Evolutionary conservation across 2,329 filamentous ascomycete genomes (phyloP).

Genomic region (Furcasterigmium furcatum): DNA sequence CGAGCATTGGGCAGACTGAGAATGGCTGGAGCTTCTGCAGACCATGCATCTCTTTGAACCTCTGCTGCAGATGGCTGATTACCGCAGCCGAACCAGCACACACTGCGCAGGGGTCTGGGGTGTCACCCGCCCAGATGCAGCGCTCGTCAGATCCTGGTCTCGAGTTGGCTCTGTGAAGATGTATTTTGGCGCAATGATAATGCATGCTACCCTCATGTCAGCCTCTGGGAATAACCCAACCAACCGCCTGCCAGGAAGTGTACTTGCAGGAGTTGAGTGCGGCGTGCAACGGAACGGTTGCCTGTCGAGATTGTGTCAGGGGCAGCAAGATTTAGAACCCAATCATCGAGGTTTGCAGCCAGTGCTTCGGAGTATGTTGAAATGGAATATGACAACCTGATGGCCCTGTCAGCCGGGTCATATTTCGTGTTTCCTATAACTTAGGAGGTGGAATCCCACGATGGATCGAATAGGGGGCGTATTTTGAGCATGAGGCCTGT

Average conservation of each 20-base stretch:
- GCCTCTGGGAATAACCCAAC: too few relatives aligned
- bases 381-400: too few relatives aligned
- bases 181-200: background rate
- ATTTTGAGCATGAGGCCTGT: too few relatives aligned
- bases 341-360: background rate
- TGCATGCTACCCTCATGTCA: background rate
- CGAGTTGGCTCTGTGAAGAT: background rate
- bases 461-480: too few relatives aligned
- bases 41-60: slow-evolving; percentile 1
- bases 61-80: background rate
- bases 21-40: background rate
- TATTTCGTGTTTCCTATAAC: too few relatives aligned
- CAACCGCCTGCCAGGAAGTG: too few relatives aligned
- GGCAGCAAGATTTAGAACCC: background rate
- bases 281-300: background rate
- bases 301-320: background rate
- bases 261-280: background rate
- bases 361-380: background rate
- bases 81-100: background rate
- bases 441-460: too few relatives aligned
- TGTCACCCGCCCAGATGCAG: background rate
- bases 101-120: background rate
- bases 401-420: too few relatives aligned
- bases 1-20: background rate
- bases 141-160: too few relatives aligned